These are phyloP conservation scores for Termitomyces bulborhizus DNA, from an alignment of 768 basidiomycete species.

Conservation along the genomic window DNA sequence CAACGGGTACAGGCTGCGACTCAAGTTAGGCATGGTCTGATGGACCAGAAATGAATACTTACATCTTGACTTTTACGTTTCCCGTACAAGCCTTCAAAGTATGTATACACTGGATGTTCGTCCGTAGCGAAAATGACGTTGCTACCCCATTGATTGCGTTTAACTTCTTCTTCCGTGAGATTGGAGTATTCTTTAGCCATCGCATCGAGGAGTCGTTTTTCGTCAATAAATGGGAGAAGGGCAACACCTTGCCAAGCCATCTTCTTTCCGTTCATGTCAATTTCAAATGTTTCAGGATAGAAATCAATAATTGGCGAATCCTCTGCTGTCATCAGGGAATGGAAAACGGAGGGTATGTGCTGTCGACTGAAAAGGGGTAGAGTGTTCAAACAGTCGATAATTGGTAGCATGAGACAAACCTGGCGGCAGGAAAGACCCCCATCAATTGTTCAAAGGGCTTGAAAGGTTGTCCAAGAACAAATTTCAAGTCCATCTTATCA, in stretches of 20 bases:
- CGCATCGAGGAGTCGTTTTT: slow-evolving; percentile 73
- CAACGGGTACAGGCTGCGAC: slow-evolving; percentile 66
- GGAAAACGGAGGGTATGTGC: slow-evolving; percentile 86
- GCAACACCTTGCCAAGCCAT: slow-evolving; percentile 99
- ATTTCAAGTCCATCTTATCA: slow-evolving; percentile 70
- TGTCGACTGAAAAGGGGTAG: slow-evolving; percentile 48
- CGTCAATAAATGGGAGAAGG: slow-evolving; percentile 92
- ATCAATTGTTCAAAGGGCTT: slow-evolving; percentile 97
- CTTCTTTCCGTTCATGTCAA: slow-evolving; percentile 99
- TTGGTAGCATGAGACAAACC: slow-evolving; percentile 34
- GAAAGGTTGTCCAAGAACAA: slow-evolving; percentile 82
- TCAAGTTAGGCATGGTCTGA: slow-evolving; percentile 4
- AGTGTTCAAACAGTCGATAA: slow-evolving; percentile 4
- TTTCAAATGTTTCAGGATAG: slow-evolving; percentile 86
- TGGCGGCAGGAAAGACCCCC: slow-evolving; percentile 95
- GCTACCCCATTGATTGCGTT: slow-evolving; percentile 81
- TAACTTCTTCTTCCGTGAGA: slow-evolving; percentile 76
- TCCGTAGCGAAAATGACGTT: slow-evolving; percentile 79
- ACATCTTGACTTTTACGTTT: slow-evolving; percentile 82
- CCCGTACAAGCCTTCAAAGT: slow-evolving; percentile 84
- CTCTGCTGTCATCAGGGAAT: slow-evolving; percentile 78
- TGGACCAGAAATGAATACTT: slow-evolving; percentile 18
- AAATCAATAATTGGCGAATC: slow-evolving; percentile 95
- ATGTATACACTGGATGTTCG: slow-evolving; percentile 80
- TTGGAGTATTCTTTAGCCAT: slow-evolving; percentile 66